phyloP scores from a whole-genome alignment of 441 rosid genomes.

The Omphalea diandra region DNA sequence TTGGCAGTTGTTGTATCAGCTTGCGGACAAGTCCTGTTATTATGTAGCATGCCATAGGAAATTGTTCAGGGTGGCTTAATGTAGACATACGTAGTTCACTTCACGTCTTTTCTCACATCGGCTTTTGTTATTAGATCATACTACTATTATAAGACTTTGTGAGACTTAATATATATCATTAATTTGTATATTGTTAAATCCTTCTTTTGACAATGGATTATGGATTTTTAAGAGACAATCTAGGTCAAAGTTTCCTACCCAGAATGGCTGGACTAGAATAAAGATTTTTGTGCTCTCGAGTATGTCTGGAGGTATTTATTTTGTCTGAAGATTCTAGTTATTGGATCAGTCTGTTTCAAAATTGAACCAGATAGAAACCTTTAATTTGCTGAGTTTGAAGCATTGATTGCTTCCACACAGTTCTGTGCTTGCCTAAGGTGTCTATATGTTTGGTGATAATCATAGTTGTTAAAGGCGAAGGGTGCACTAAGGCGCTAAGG shows the following conservation, averaged over 20 bases:
- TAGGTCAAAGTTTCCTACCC: neutral
- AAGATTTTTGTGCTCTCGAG: neutral
- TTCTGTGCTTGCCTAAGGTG: neutral
- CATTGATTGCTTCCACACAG: neutral
- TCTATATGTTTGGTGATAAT: neutral
- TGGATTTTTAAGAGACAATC: neutral
- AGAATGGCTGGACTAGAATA: neutral
- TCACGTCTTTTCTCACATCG: neutral
- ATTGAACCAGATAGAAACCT: slow-evolving; percentile 4
- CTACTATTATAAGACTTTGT: neutral
- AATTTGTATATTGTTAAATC: neutral
- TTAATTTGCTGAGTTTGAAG: neutral
- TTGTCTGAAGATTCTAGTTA: neutral
- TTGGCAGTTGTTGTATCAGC: slow-evolving; percentile 2
- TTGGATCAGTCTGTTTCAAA: neutral
- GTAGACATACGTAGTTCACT: neutral
- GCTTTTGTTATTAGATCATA: neutral
- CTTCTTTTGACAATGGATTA: neutral
- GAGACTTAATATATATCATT: neutral
- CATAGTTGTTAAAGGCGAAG: no score
- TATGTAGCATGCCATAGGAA: neutral
- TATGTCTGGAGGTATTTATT: neutral
- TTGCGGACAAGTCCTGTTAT: neutral
- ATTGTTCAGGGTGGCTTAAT: slow-evolving; percentile 9
- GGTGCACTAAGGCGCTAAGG: no score